phyloP scores from a whole-genome alignment of 1,284 basidiomycete genomes.

The Ceratobasidium sp. region DNA sequence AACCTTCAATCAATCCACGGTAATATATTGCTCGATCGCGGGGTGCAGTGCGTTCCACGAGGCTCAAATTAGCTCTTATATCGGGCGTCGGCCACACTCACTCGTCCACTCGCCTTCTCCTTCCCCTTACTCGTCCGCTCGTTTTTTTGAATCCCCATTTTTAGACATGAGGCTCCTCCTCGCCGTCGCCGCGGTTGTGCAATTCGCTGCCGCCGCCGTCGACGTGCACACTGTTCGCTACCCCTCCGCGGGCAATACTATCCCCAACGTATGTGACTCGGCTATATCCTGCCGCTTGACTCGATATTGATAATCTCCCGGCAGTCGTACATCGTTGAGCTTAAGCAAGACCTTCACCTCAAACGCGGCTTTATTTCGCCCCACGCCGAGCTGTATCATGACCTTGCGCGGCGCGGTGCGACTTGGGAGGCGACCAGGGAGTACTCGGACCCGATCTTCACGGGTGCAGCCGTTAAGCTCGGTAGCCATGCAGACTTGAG shows the following conservation, averaged over 20 bases:
- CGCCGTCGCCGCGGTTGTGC: slow-evolving; percentile 29
- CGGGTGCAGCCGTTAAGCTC: slow-evolving; percentile 33
- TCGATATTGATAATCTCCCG: neutral
- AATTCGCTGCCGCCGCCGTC: slow-evolving; percentile 38
- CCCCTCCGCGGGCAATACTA: slow-evolving; percentile 1
- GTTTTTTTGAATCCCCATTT: neutral
- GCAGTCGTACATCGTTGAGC: slow-evolving; percentile 36
- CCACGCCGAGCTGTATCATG: slow-evolving; percentile 34
- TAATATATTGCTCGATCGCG: no score
- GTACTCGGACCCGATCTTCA: slow-evolving; percentile 8
- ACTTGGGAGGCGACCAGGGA: slow-evolving; percentile 10
- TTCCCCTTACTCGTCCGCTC: neutral
- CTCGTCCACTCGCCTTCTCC: neutral
- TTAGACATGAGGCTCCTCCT: slow-evolving; percentile 17
- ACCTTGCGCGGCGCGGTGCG: slow-evolving; percentile 15
- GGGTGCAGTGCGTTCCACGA: no score
- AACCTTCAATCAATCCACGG: no score
- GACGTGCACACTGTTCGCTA: slow-evolving; percentile 34
- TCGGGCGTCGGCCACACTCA: no score
- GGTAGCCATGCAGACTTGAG: slow-evolving; percentile 22
- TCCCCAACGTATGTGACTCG: neutral
- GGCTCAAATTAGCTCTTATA: no score
- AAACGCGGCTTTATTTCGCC: slow-evolving; percentile 40
- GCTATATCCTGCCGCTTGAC: no score
- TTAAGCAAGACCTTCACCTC: slow-evolving; percentile 1